Base-by-base conservation (phyloP, 116 monocot species). In the Iris pallida region DNA sequence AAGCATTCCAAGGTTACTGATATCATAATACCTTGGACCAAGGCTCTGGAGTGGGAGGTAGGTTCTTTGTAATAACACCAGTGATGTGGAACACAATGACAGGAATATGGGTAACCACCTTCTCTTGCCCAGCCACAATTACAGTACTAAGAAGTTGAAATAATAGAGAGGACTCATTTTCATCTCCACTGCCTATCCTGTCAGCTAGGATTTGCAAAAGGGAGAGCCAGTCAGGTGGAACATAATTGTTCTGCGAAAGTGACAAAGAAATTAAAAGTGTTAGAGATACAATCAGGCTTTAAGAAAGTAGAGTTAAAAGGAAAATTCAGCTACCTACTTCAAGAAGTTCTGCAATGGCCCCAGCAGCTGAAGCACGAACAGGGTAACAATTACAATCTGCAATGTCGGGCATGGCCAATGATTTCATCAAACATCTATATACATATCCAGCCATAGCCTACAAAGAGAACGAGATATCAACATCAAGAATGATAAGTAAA, bases 341-440 rank as follows among this genome's bases (percentile, higher is more conserved):
- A 68, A 91, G 79, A 51, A 91, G 79, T 77, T 79, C 77, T 17
- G 71, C 61, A 62, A 91, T 81, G 55, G 90, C 84, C 56, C 87
- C 81, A 63, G 87, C 84, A 59, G 90, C 84, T 73, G 90, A 84
- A 51, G 81, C 81, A 52, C 81, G 84, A 55, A 87, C 84, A 30
- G 84, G 84, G 70, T 84, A 87, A 57, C 62, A 87, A 75, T 66
- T 82, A 59, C 78, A 43, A 53, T 72, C 77, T 18, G 63, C 69
- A 59, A 65, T 40, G 61, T 87, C 77, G 46, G 76, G 63, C 69
- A 71, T 75, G 44, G 40, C 44, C 75, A 91, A 80, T 66, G 87
- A 55, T 69, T 82, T 91, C 20, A 64, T 66, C 48, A 91, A 77
- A 17, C 79, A 84, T 54, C 54, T 51, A 80, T 84, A 87, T 45